Base-by-base conservation (phyloP, 345 rosid species). In the Bruguiera parviflora region DNA sequence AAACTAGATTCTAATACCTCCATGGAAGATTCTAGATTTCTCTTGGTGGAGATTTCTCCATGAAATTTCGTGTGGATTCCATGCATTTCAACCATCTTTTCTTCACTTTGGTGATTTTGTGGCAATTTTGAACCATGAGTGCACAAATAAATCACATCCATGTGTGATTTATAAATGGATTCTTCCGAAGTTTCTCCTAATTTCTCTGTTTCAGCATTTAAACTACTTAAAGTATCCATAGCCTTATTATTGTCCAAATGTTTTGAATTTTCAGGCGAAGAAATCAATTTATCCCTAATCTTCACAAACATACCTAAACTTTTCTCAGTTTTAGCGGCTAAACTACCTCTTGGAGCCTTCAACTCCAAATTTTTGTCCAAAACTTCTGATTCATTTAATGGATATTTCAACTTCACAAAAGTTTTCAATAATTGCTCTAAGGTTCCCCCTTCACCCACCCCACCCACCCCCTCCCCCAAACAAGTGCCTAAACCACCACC, bases 341-440 rank as follows among this genome's bases (percentile, higher is more conserved):
- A 56, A 15, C 24, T 21, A 16, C 59, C 58, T 33, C 61, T 15
- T 8, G 55, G 16, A 18, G 33, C 10, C 33, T 27, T 53, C 66
- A 63, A 43, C n/a, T 33, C 25, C 47, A 21, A 35, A 21, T 19
- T 61, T 35, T 29, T 55, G 29, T 22, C 27, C 58, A 55, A 31
- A 13, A 21, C 18, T 55, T 67, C 27, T 18, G 58, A 55, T 22
- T 55, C 11, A n/a, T 7, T 27, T 15, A 25, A 53, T 27, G 18
- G 18, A 4, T 28, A 67, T 63, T 65, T 76, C 72, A 69, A 67
- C 58, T 64, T 79, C 52, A 70, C 75, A 46, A 32, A 5, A 24
- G 81, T 37, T 46, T 85, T 75, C 53, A 31, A 70, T 52, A 79
- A 9, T 29, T 47, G 71, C 24, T 68, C 61, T 10, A 58, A 24